Evolutionary conservation across 768 basidiomycete genomes (phyloP), one percentile per base, ranked within the genome.

Genomic region (Mrakia blollopis): DNA sequence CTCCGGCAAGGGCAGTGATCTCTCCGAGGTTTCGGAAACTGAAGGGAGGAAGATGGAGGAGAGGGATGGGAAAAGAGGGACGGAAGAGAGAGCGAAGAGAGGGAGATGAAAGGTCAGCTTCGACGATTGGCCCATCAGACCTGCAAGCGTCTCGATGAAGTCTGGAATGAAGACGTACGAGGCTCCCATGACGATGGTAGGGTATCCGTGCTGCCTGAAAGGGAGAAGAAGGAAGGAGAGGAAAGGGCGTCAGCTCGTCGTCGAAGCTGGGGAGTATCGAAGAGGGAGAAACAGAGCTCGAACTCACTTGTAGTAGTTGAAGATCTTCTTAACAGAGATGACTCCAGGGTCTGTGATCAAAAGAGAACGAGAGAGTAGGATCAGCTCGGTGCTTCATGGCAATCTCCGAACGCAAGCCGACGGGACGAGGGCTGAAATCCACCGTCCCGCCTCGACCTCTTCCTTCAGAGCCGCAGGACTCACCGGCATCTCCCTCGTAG

Each of bases 121-220:
- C 71, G n/a, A 52, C 67, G 67, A n/a, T n/a, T n/a, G n/a, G n/a
- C n/a, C n/a, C n/a, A n/a, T 7, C 16, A 50, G 16, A 50, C 35
- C 67, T 14, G 1, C 10, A 11, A 23, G 3, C 9, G 44, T 3
- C 47, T 30, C 35, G 72, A 23, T 8, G 44, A 32, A n/a, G 4
- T 25, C 18, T 35, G 23, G 18, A 50, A 37, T 0, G 44, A 61
- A 4, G 25, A 72, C 71, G 41, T 47, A 75, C 57, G 94, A 96
- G 78, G 97, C 97, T 83, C 96, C 97, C 97, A 98, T 98, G 84
- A 98, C 96, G 85, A 99, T 98, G 81, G 97, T 99, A 82, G 94
- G 93, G 89, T 99, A 98, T 78, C 89, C 88, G 86, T 98, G 89
- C 84, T 97, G 94, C 88, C 57, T 57, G 57, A 57, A 50, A 28